Evolutionary conservation across 805 yeast genomes (phyloP), one percentile per base, ranked within the genome.

Genomic region (Priceomyces carsonii): DNA sequence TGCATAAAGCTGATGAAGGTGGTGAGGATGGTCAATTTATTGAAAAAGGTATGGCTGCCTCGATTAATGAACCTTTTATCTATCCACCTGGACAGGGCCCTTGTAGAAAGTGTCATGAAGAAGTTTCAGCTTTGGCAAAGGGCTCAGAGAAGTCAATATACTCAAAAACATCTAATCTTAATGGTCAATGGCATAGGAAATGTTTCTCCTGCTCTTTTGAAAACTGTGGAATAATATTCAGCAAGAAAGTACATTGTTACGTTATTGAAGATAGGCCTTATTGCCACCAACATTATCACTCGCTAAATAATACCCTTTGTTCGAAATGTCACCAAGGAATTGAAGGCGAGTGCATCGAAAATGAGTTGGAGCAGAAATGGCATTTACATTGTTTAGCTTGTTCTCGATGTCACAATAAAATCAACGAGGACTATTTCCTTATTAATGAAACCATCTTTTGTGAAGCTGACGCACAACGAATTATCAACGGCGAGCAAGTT

Each of bases 181-280:
- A 87, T 1, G 98, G 97, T 0, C 91, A 89, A 55, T 93, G 98
- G 98, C 99, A 93, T 55, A 72, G 95, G 25, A 61, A 70, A 10
- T 93, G 99, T 56, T 91, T 93, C 67, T 65, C 66, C 9, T 93
- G 99, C 66, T 61, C 70, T 13, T 48, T 57, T 38, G 48, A 43
- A 1, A 59, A 68, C 8, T 91, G 98, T 63, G 60, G 59, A 6
- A 53, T 69, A 2, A 60, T 59, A 24, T 85, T 85, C 59, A 71
- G 68, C 44, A 84, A 79, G 49, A 70, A 75, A 8, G 74, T 75
- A 12, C 76, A 77, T 17, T 82, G 89, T 48, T 93, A 90, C 57
- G 95, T 85, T 5, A 71, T 79, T 26, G 69, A 80, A 20, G 95
- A 91, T 60, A 52, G 66, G 40, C 96, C 98, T 9, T 88, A 80